Evolutionary conservation across 2,329 filamentous ascomycete genomes (phyloP).

Genomic region (Diplodia sapinea): DNA sequence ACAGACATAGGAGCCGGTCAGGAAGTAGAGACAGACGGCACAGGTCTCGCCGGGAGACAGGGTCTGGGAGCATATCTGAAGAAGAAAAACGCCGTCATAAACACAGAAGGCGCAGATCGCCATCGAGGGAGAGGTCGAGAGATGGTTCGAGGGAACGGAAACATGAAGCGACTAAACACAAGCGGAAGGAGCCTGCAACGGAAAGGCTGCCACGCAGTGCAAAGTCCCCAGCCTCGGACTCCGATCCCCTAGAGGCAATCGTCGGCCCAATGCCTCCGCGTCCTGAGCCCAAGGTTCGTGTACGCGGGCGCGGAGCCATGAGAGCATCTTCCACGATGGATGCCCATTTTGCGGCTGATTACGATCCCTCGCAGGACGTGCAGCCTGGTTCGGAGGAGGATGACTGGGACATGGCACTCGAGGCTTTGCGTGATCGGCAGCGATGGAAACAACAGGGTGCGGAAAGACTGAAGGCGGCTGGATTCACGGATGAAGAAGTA

Average conservation of each 20-base stretch:
- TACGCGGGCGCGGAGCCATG: slow-evolving; percentile 74
- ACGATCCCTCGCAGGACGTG: slow-evolving; percentile 65
- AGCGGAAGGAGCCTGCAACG: neutral
- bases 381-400: slow-evolving; percentile 58
- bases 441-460: slow-evolving; percentile 78
- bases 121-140: slow-evolving; percentile 27
- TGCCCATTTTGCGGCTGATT: slow-evolving; percentile 73
- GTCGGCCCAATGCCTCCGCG: slow-evolving; percentile 74
- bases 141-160: neutral
- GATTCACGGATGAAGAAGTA: slow-evolving; percentile 78
- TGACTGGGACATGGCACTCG: slow-evolving; percentile 81
- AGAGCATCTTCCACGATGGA: slow-evolving; percentile 73
- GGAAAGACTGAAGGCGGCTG: slow-evolving; percentile 75
- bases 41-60: slow-evolving; percentile 4
- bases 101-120: slow-evolving; percentile 31
- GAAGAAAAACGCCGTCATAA: slow-evolving; percentile 1
- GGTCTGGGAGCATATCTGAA: slow-evolving; percentile 6
- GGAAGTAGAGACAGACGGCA: slow-evolving; percentile 23
- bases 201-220: neutral
- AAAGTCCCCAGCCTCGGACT: slow-evolving; percentile 49
- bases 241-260: slow-evolving; percentile 75
- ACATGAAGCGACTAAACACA: neutral
- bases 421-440: slow-evolving; percentile 78
- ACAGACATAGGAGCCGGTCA: slow-evolving; percentile 13
- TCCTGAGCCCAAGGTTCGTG: slow-evolving; percentile 50